Evolutionary conservation across 148 eudicot genomes (phyloP).

Genomic region (Nepenthes mirabilis): DNA sequence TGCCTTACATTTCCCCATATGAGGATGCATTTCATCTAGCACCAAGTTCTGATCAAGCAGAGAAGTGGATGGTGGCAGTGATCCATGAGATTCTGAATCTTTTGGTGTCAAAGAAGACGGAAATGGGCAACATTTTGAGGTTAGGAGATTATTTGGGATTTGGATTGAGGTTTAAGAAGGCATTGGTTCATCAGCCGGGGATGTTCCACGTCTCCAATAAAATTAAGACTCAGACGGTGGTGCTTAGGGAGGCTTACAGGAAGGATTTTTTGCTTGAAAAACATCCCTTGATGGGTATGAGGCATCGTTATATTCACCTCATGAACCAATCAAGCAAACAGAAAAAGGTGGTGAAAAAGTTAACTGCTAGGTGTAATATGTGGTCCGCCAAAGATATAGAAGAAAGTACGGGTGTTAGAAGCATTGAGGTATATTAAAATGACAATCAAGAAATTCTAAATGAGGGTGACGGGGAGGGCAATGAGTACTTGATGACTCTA

Average conservation of each 20-base stretch:
- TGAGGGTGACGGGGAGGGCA: too few species aligned
- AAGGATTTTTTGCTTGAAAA: slow-evolving; percentile 42
- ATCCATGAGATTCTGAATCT: slow-evolving; percentile 62
- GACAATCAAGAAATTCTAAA: background rate
- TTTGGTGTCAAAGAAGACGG: slow-evolving; percentile 58
- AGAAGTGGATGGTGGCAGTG: slow-evolving; percentile 59
- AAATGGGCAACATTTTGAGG: slow-evolving; percentile 32
- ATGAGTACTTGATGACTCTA: too few species aligned
- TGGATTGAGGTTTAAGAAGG: slow-evolving; percentile 57
- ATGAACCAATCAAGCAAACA: slow-evolving; percentile 45
- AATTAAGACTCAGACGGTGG: slow-evolving; percentile 69
- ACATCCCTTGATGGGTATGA: slow-evolving; percentile 64
- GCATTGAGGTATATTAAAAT: background rate
- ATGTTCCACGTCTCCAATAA: slow-evolving; percentile 72
- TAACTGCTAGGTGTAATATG: slow-evolving; percentile 5
- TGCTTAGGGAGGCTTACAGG: slow-evolving; percentile 60
- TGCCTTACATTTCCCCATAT: slow-evolving; percentile 83
- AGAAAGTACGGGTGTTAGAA: background rate
- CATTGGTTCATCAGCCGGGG: slow-evolving; percentile 64
- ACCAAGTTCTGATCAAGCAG: slow-evolving; percentile 53
- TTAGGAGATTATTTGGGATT: slow-evolving; percentile 65
- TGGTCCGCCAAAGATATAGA: slow-evolving; percentile 6
- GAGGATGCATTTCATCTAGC: slow-evolving; percentile 59
- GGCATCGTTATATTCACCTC: slow-evolving; percentile 49
- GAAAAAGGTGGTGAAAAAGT: slow-evolving; percentile 8